Evolutionary conservation across 2,329 filamentous ascomycete genomes (phyloP).

Genomic region (Kalaharituber pfeilii): DNA sequence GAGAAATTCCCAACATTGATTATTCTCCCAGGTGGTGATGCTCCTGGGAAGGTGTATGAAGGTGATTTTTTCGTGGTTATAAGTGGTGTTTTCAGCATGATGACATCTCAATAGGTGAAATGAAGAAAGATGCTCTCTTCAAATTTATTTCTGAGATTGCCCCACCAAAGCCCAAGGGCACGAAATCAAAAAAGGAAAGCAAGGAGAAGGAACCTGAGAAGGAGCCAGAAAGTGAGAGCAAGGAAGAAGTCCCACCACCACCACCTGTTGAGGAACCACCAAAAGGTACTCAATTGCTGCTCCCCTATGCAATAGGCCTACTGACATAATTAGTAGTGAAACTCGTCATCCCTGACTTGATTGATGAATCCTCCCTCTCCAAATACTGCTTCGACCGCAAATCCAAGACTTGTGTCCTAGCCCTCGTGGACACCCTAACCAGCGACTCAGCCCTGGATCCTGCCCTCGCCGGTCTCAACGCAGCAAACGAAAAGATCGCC

Average conservation of each 20-base stretch:
- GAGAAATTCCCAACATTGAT: slow-evolving; percentile 63
- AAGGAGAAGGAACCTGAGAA: slow-evolving; percentile 40
- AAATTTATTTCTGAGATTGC: background rate
- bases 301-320: slow-evolving; percentile 23
- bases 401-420: slow-evolving; percentile 68
- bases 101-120: background rate
- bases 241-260: slow-evolving; percentile 16
- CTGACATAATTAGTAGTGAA: background rate
- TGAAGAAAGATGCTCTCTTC: background rate
- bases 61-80: slow-evolving; percentile 32
- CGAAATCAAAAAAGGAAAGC: slow-evolving; percentile 59
- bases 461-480: slow-evolving; percentile 58
- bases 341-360: slow-evolving; percentile 46
- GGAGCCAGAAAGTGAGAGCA: slow-evolving; percentile 29
- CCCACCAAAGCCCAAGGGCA: slow-evolving; percentile 59
- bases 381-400: slow-evolving; percentile 57
- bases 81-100: background rate
- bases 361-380: slow-evolving; percentile 45
- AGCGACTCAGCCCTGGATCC: slow-evolving; percentile 45
- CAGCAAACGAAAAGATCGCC: slow-evolving; percentile 40
- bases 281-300: slow-evolving; percentile 29
- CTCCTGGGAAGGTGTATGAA: slow-evolving; percentile 54
- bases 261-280: slow-evolving; percentile 23
- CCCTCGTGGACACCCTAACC: slow-evolving; percentile 40
- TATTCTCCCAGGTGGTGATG: slow-evolving; percentile 53